These are phyloP conservation scores for Cenchrus purpureus DNA, from an alignment of 176 grass and related monocot genomes.

Conservation along the genomic window DNA sequence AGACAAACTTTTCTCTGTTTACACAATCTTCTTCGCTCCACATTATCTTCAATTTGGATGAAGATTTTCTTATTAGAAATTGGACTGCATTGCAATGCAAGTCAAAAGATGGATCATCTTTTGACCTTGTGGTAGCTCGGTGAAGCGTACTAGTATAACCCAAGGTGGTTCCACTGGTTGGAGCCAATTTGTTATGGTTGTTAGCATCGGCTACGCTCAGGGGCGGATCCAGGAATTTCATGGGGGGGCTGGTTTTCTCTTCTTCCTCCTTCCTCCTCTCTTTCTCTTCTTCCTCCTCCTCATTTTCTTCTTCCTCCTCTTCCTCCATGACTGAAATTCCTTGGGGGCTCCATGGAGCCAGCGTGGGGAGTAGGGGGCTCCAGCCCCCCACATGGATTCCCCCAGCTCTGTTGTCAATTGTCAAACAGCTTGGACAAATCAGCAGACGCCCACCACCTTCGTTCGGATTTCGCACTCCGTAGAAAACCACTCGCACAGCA, in stretches of 20 bases:
- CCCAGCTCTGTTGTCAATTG: constrained; percentile 14
- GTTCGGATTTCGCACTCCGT: not conserved
- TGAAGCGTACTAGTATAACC: not conserved
- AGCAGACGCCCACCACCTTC: not conserved
- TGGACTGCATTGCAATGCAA: not conserved
- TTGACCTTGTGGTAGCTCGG: not conserved
- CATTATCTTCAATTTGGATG: too few relatives aligned
- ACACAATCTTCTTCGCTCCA: too few relatives aligned
- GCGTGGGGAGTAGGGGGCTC: too few relatives aligned
- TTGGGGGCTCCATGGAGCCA: too few relatives aligned
- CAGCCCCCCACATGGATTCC: too few relatives aligned
- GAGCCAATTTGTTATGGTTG: constrained; percentile 1
- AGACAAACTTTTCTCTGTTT: too few relatives aligned
- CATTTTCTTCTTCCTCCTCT: too few relatives aligned
- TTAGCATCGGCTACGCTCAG: constrained; percentile 2
- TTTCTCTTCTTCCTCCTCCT: too few relatives aligned
- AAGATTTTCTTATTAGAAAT: not conserved
- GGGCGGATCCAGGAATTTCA: too few relatives aligned
- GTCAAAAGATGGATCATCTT: not conserved
- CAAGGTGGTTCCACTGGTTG: not conserved
- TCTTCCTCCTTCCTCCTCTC: too few relatives aligned
- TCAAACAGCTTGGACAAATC: constrained; percentile 25
- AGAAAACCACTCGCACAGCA: not conserved
- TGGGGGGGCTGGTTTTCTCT: too few relatives aligned
- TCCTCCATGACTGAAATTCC: too few relatives aligned